Conservation (phyloP, 2,329 filamentous ascomycete genomes). For the Colletotrichum camelliae region DNA sequence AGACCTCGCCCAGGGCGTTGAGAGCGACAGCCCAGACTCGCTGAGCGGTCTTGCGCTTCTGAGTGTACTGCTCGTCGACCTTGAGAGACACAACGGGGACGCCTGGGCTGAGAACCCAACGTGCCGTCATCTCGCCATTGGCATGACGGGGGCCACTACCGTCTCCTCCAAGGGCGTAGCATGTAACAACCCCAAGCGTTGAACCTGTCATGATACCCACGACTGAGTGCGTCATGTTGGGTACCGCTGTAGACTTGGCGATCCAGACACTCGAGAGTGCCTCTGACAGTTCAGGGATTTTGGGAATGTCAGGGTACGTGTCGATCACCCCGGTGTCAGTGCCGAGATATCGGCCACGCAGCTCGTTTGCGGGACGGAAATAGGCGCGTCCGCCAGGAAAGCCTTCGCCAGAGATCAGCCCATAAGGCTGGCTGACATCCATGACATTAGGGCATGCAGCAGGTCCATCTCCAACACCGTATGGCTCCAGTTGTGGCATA, state of each 20-base stretch:
- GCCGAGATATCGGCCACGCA: constrained; percentile 76
- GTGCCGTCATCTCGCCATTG: constrained; percentile 81
- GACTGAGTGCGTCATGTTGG: constrained; percentile 75
- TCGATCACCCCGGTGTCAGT: constrained; percentile 64
- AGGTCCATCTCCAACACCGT: constrained; percentile 79
- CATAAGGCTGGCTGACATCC: constrained; percentile 87
- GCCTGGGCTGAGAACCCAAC: constrained; percentile 90
- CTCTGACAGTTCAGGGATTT: constrained; percentile 72
- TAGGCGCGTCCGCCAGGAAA: constrained; percentile 83
- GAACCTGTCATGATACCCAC: constrained; percentile 85
- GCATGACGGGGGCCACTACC: constrained; percentile 65
- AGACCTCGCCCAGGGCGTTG: constrained; percentile 92
- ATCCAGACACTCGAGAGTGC: constrained; percentile 86
- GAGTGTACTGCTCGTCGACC: constrained; percentile 82
- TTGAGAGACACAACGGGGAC: constrained; percentile 87
- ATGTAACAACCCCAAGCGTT: constrained; percentile 80
- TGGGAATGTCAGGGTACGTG: constrained; percentile 76
- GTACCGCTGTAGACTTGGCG: constrained; percentile 78
- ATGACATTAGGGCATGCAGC: constrained; percentile 84
- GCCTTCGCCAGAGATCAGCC: constrained; percentile 84
- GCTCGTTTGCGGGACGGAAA: constrained; percentile 76
- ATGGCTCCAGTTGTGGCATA: constrained; percentile 74
- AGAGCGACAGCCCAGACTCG: constrained; percentile 92
- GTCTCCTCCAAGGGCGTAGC: constrained; percentile 75
- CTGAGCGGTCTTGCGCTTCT: constrained; percentile 69